A percentile compares a stretch with the other conserved stretches of the same genome.
These are phyloP conservation scores for Elongisporangium anandrum DNA, from an alignment of 352 stramenopile genomes.

Conservation along the genomic window DNA sequence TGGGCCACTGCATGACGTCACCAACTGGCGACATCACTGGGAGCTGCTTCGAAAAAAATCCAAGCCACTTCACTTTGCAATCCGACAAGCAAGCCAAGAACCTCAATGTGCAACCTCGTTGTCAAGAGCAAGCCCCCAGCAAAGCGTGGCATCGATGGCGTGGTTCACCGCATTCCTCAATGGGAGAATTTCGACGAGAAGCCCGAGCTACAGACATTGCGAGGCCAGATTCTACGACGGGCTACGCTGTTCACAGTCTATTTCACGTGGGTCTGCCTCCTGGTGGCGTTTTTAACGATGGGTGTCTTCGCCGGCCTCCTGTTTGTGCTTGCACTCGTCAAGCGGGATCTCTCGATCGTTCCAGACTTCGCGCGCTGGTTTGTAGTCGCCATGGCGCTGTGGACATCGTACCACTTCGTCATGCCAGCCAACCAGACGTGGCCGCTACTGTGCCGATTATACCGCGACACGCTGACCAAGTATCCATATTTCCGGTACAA, in stretches of 20 bases:
- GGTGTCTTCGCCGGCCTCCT: constrained; percentile 18
- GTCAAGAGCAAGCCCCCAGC: background rate
- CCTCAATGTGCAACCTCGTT: background rate
- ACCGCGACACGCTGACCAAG: constrained; percentile 43
- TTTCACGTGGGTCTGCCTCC: constrained; percentile 26
- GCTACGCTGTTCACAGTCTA: constrained; percentile 26
- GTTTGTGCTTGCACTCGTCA: constrained; percentile 11
- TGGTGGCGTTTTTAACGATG: constrained; percentile 13
- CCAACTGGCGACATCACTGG: background rate
- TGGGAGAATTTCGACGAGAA: constrained; percentile 13
- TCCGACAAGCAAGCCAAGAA: background rate
- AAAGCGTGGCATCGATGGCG: background rate
- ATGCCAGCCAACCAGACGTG: constrained; percentile 24
- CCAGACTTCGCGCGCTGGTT: constrained; percentile 15
- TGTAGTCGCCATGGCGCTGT: constrained; percentile 26
- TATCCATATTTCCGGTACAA: constrained; percentile 53
- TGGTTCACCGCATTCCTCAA: constrained; percentile 1
- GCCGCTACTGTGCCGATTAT: constrained; percentile 31
- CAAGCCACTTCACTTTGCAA: background rate
- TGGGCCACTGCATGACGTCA: background rate
- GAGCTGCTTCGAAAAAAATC: background rate
- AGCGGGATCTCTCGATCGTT: constrained; percentile 9
- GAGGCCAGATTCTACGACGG: constrained; percentile 22
- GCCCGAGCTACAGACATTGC: constrained; percentile 24
- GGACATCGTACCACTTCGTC: constrained; percentile 39